Percentiles rank a stretch among this genome's conserved stretches.
These are phyloP conservation scores for Phenoliferia sp. DNA, from an alignment of 1,284 basidiomycete species.

Conservation along the genomic window DNA sequence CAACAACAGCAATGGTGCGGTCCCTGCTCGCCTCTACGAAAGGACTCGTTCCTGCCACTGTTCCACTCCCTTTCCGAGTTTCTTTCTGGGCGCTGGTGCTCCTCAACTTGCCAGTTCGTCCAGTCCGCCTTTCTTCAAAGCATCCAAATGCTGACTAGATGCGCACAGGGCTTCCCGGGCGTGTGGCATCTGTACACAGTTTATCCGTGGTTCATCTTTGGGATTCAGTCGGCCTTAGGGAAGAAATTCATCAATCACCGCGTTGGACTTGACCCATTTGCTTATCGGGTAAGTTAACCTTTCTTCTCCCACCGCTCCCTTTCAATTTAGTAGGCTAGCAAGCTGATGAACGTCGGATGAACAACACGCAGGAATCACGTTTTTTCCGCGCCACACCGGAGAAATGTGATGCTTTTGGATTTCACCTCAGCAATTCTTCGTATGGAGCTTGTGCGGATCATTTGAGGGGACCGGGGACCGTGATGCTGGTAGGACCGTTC, in stretches of 20 bases:
- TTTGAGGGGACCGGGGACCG: constrained; percentile 15
- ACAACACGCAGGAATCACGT: neutral
- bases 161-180: neutral
- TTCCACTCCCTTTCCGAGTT: neutral
- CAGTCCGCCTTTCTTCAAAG: neutral
- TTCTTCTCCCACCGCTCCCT: neutral
- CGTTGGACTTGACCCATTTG: neutral
- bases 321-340: neutral
- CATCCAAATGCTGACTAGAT: neutral
- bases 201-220: neutral
- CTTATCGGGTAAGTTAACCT: neutral
- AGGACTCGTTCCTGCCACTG: neutral
- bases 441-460: constrained; percentile 20
- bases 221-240: neutral
- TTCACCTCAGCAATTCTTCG: constrained; percentile 17
- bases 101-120: neutral
- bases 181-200: neutral
- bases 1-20: too few relatives aligned
- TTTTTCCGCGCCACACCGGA: neutral
- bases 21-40: too few relatives aligned
- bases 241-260: neutral
- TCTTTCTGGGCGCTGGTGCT: neutral
- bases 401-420: constrained; percentile 18
- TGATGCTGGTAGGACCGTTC: constrained; percentile 11
- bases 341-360: too few relatives aligned